Conservation (phyloP, 306 rosid genomes). For the Medicago truncatula region MtrunA17r5.0-ANR NC_053042.1:16420001-16420500, state of each 20-base stretch:
- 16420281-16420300: slow-evolving; percentile 67
- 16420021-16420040: neutral
- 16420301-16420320: slow-evolving; percentile 81
- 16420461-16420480: slow-evolving; percentile 54
- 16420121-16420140: slow-evolving; percentile 36
- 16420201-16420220: slow-evolving; percentile 51
- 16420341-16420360: slow-evolving; percentile 83
- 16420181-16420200: slow-evolving; percentile 64
- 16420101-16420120: slow-evolving; percentile 19
- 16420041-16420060: slow-evolving; percentile 14
- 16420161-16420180: slow-evolving; percentile 45
- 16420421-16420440: slow-evolving; percentile 93
- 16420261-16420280: slow-evolving; percentile 65
- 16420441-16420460: slow-evolving; percentile 60
- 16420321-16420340: slow-evolving; percentile 80
- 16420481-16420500: slow-evolving; percentile 72
- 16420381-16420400: slow-evolving; percentile 95
- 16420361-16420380: slow-evolving; percentile 80
- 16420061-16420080: slow-evolving; percentile 4
- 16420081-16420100: neutral
- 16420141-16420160: slow-evolving; percentile 59
- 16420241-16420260: slow-evolving; percentile 52
- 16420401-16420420: slow-evolving; percentile 85
- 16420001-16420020: neutral
- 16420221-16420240: slow-evolving; percentile 64